Base-by-base conservation (phyloP, 2,329 filamentous ascomycete species). In the Plenodomus lindquistii region DNA sequence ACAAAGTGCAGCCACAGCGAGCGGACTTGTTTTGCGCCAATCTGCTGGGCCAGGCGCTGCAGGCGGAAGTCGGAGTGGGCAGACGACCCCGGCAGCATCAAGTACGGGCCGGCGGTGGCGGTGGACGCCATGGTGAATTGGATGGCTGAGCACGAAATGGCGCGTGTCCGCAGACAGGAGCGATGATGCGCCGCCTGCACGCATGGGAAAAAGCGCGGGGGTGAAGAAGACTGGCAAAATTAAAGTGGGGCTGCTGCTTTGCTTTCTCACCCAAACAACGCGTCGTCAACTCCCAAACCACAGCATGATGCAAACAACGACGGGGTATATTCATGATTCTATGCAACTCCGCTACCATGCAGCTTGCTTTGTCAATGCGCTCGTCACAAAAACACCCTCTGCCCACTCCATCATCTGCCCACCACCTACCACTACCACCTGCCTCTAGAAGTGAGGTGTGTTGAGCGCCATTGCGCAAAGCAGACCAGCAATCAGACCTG, bases 51-150 rank as follows among this genome's bases (percentile, higher is more conserved):
- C 31, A 80, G 65, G 22, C 74, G 71, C 52, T 74, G 69, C 41
- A 78, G 70, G 27, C 77, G 76, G 58, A 79, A 80, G 57, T 77
- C 74, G 19, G 77, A 79, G 69, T 79, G 82, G 70, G 83, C 84
- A 46, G 79, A 71, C 42, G 78, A 77, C 57, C 79, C 79, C 38
- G 79, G 76, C 48, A 81, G 70, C 42, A 77, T 71, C 42, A 77
- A 66, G 60, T 75, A 77, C 20, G 69, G 62, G 42, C 62, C 59
- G 48, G 35, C 35, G 27, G 56, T 63, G 27, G 61, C 63, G 44
- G 56, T 63, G 40, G 65, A 63, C 57, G 62, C 63, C 67, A 71
- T 71, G 41, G 39, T 62, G 50, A 37, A 4, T 37, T 8, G 35
- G 10, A 37, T 7, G 27, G 6, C 27, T 8, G 15, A 15, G 27